Evolutionary conservation across 1,139 yeast genomes (phyloP).

Genomic region (Maudiozyma humilis): DNA sequence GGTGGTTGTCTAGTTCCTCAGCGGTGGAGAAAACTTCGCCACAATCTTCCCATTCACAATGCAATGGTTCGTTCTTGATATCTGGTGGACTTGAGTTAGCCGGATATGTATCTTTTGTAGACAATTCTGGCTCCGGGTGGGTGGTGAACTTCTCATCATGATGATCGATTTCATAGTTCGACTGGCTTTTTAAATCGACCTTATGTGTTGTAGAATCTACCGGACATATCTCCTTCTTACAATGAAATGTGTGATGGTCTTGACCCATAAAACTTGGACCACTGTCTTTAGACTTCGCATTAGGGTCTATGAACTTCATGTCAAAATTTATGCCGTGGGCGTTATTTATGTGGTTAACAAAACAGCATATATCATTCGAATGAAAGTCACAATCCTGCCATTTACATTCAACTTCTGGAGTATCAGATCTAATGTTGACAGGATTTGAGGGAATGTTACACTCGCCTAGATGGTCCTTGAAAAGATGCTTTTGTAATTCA

Average conservation of each 20-base stretch:
- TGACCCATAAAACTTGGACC: background rate
- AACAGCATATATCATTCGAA: constrained; percentile 42
- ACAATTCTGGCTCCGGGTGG: no score
- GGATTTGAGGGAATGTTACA: background rate
- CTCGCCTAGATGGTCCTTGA: constrained; percentile 43
- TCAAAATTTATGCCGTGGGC: constrained; percentile 39
- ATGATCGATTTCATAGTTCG: no score
- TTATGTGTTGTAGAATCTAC: no score
- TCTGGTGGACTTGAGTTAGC: no score
- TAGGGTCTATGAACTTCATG: constrained; percentile 19
- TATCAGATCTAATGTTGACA: background rate
- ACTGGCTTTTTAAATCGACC: no score
- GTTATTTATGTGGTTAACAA: constrained; percentile 53
- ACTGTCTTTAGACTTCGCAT: background rate
- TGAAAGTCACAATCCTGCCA: constrained; percentile 63
- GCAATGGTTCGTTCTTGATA: no score
- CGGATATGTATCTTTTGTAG: no score
- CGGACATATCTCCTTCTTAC: constrained; percentile 7
- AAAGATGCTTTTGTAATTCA: constrained; percentile 48
- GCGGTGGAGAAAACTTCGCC: constrained; percentile 40
- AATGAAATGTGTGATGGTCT: constrained; percentile 13
- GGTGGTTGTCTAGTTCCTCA: constrained; percentile 61
- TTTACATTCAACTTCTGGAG: constrained; percentile 40
- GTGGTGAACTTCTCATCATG: no score
- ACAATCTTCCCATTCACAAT: constrained; percentile 38